These are phyloP conservation scores for Leucogyrophana mollusca DNA, from an alignment of 768 basidiomycete genomes.

Conservation along the genomic window DNA sequence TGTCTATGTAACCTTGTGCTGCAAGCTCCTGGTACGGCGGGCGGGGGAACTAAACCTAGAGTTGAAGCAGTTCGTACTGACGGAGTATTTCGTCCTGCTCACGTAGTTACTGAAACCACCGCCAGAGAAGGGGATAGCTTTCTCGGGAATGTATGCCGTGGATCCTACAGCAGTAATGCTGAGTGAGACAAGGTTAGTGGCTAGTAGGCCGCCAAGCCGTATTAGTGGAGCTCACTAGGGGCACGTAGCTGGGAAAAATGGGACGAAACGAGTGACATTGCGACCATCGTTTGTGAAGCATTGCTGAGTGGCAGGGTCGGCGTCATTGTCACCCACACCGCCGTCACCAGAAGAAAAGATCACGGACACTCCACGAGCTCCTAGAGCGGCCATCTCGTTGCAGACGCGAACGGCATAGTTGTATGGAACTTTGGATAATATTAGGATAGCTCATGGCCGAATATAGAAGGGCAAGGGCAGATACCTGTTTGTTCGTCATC, in stretches of 20 bases:
- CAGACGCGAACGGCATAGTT: constrained; percentile 61
- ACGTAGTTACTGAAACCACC: constrained; percentile 76
- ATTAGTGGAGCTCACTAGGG: constrained; percentile 41
- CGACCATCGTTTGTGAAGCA: constrained; percentile 61
- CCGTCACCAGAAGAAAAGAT: constrained; percentile 68
- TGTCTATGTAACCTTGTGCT: constrained; percentile 43
- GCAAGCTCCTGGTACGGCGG: constrained; percentile 52
- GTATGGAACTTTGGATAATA: constrained; percentile 45
- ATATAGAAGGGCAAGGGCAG: neutral
- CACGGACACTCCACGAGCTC: constrained; percentile 64
- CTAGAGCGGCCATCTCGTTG: constrained; percentile 60
- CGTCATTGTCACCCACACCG: constrained; percentile 66
- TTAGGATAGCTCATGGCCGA: neutral
- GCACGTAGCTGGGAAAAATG: constrained; percentile 61
- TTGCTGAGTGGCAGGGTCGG: constrained; percentile 47
- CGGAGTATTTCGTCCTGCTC: constrained; percentile 13
- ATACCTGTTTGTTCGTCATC: constrained; percentile 71
- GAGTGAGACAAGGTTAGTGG: neutral
- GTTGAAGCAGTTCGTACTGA: too few species aligned
- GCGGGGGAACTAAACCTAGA: constrained; percentile 41
- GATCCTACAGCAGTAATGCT: constrained; percentile 79
- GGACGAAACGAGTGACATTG: constrained; percentile 53
- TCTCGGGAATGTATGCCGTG: constrained; percentile 58
- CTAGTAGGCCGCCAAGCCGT: too few species aligned
- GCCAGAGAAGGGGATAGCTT: constrained; percentile 59